Conservation (phyloP, 2,329 filamentous ascomycete genomes). For the Thelonectria olida region DNA sequence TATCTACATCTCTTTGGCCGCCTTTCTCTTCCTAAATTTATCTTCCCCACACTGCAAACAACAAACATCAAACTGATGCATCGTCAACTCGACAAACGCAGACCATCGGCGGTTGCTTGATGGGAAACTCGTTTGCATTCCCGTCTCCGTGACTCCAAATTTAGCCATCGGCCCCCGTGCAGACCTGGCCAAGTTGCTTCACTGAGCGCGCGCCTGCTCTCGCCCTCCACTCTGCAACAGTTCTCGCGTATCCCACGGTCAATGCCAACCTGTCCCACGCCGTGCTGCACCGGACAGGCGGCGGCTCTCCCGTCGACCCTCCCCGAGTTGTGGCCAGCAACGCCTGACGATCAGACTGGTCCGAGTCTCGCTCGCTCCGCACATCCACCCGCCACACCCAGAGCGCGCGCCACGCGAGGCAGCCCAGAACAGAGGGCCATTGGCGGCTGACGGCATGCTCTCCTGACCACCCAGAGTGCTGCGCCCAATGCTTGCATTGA, state of each 20-base stretch:
- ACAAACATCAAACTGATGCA: background rate
- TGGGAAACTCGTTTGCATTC: constrained; percentile 7
- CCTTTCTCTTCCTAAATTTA: background rate
- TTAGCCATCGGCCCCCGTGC: constrained; percentile 10
- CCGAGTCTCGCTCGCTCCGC: constrained; percentile 11
- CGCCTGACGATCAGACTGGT: constrained; percentile 19
- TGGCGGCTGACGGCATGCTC: background rate
- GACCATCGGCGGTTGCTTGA: background rate
- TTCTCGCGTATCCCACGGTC: constrained; percentile 4
- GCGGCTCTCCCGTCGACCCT: constrained; percentile 18
- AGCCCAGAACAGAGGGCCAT: constrained; percentile 11
- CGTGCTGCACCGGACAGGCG: background rate
- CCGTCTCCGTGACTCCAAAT: constrained; percentile 18
- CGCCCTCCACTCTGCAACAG: constrained; percentile 11
- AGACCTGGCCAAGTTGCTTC: constrained; percentile 18
- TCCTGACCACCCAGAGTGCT: constrained; percentile 12
- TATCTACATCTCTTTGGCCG: constrained; percentile 11
- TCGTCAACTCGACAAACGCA: background rate
- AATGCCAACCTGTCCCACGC: constrained; percentile 19
- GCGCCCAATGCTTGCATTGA: constrained; percentile 8
- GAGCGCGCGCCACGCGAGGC: constrained; percentile 26
- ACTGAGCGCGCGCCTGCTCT: constrained; percentile 26
- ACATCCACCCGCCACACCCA: constrained; percentile 13
- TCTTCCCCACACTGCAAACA: constrained; percentile 2
- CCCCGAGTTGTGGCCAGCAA: constrained; percentile 21